Evolutionary conservation across 306 rosid genomes (phyloP), one percentile per base, ranked within the genome.

Genomic region (Rosa rugosa): DNA sequence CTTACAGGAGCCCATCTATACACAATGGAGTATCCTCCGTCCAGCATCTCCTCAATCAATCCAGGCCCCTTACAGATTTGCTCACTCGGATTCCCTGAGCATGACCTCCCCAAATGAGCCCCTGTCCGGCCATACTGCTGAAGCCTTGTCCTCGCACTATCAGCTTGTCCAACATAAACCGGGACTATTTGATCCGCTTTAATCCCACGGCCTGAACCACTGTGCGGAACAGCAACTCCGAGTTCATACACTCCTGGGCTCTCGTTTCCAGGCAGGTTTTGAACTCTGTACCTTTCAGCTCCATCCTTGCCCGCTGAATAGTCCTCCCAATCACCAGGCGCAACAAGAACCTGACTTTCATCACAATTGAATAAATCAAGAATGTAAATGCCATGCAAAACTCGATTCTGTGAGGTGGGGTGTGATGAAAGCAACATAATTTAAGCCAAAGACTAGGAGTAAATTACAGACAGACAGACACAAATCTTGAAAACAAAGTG

Each of bases 1-100:
- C 96, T 89, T 80, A 94, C 98, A 77, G 89, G 84, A 63, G 93
- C 93, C 97, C 98, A 92, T 94, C 98, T 85, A 80, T 73, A 94
- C 56, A 89, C 84, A 59, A 94, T 80, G 11, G 97, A 81, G 82
- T 80, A 91, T 67, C 91, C 90, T 62, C 75, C 81, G 12, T 84
- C 73, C 79, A 94, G 86, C 2, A 91, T 83, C 49, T 87, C 87
- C 40, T 84, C 86, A 84, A 92, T 92, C 73, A 94, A 88, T 18
- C 90, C 86, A 2, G 76, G 80, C 47, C 91, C 83, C 78, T 80
- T 84, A 17, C 80, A 86, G 14, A 40, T 72, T 12, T 40, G 36
- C 25, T 77, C 85, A 44, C 71, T 65, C 0, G 79, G 65, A n/a
- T 60, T 4, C 53, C 71, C 77, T 0, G 47, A 63, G 34, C 36